Base-by-base conservation (phyloP, 805 yeast genomes). In the Clavispora vitiphila region DNA sequence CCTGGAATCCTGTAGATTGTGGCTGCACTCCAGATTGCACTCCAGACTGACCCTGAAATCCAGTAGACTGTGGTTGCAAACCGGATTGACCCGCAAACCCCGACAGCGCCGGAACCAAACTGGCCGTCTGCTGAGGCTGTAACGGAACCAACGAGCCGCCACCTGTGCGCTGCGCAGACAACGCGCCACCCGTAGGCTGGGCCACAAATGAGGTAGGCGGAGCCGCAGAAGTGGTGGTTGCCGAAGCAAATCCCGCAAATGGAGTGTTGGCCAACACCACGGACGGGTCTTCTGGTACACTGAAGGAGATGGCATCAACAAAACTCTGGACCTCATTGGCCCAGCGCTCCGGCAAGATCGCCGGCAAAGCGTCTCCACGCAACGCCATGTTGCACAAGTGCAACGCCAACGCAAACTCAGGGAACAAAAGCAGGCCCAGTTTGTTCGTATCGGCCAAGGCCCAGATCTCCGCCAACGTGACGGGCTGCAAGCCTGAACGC, bases 381-480 rank as follows among this genome's bases (percentile, higher is more conserved):
- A 86, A 71, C 0, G 83, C 84, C 55, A 79, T 64, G 52, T 86
- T 84, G 58, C 96, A 89, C 52, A 91, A 71, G 61, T 89, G 91
- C 72, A 91, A 80, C 14, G 96, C 89, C 50, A 91, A 71, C 12
- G 95, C 95, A 71, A 91, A 91, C 62, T 91, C 97, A 2, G 98
- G 98, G 58, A 90, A 91, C 53, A 91, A 65, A 46, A 91, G 75
- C 41, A 80, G 74, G 2, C 98, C 98, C 7, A 93, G 81, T 54
- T 80, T 83, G 53, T 81, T 85, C 2, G 95, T 83, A 57, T 91
- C 98, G n/a, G 95, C 77, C 43, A 91, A 69, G 19, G 84, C 81
- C 98, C 98, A 91, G 46, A 91, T 84, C 53, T 80, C 87, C 3
- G 91, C 91, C 52, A 91, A 72, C 34, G 82, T 78, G 20, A 77